Evolutionary conservation across 2,329 filamentous ascomycete genomes (phyloP).

Genomic region (Endoconidiophora laricicola): DNA sequence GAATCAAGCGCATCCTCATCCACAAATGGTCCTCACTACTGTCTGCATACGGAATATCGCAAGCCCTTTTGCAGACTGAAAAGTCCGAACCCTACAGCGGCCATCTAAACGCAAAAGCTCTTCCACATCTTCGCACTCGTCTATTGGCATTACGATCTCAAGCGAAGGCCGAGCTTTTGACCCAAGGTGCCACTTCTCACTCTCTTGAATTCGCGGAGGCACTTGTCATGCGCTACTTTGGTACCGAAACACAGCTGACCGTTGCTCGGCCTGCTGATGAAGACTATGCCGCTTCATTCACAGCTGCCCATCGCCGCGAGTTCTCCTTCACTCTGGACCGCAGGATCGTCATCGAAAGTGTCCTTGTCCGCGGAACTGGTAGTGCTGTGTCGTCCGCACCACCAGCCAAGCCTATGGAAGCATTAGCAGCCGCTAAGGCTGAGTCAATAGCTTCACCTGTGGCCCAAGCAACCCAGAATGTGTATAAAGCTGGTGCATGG

Average conservation of each 20-base stretch:
- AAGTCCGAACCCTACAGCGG: constrained; percentile 21
- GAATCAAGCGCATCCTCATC: constrained; percentile 26
- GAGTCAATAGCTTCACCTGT: constrained; percentile 6
- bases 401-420: background rate
- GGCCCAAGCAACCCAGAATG: constrained; percentile 15
- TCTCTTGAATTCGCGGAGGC: constrained; percentile 28
- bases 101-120: constrained; percentile 13
- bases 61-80: constrained; percentile 29
- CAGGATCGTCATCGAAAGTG: constrained; percentile 26
- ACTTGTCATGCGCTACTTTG: constrained; percentile 27
- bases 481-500: constrained; percentile 16
- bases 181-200: constrained; percentile 25
- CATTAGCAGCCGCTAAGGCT: background rate
- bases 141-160: constrained; percentile 25
- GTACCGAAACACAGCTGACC: constrained; percentile 20
- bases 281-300: constrained; percentile 50
- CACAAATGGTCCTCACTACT: constrained; percentile 29
- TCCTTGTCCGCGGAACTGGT: constrained; percentile 26
- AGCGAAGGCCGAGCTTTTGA: constrained; percentile 2
- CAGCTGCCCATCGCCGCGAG: constrained; percentile 55
- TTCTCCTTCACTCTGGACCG: constrained; percentile 48
- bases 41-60: constrained; percentile 29
- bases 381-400: background rate
- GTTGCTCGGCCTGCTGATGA: constrained; percentile 19
- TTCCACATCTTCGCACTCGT: constrained; percentile 14